Base-by-base conservation (phyloP, 345 rosid genomes). In the Punica granatum region DNA sequence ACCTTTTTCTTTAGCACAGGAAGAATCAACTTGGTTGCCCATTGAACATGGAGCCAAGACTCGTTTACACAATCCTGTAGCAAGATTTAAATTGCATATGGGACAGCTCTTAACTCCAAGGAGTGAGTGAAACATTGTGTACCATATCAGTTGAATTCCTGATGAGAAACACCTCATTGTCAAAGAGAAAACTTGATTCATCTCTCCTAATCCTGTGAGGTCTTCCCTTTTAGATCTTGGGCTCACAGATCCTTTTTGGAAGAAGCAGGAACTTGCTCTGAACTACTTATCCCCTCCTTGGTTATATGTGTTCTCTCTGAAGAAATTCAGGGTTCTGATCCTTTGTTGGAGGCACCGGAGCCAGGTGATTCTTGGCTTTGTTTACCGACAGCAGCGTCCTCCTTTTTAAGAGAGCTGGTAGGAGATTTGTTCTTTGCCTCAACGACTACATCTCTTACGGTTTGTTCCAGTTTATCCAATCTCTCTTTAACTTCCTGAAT, bases 381-480 rank as follows among this genome's bases (percentile, higher is more conserved):
- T 74, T 71, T 81, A 70, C 70, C 58, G 60, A 59, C 58, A 46
- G 54, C 70, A 71, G 72, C 73, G 64, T 75, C 81, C 69, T 67
- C 84, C n/a, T 41, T 75, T 80, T 74, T 77, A 36, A 70, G 67
- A 72, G 54, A 49, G 35, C 36, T 68, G 63, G 67, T 63, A 32
- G 71, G 72, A 30, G 84, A 71, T 67, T 76, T 77, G 67, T 81
- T 86, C 85, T 82, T 87, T 54, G 87, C 49, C 75, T 81, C 89
- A 43, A 82, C 82, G 42, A 65, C 84, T 60, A 89, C 85, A 73
- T 85, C 92, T 67, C 81, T 83, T 26, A 94, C 73, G 0, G 85
- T 70, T 75, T 84, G 92, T 76, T 93, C 97, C 67, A 93, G 71
- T 67, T 86, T 84, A 46, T 79, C 83, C 37, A 90, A 75, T 79